Evolutionary conservation across 1,139 yeast species (phyloP), one percentile per base, ranked within the genome.

Genomic region (Debaryomyces robertsiae): DNA sequence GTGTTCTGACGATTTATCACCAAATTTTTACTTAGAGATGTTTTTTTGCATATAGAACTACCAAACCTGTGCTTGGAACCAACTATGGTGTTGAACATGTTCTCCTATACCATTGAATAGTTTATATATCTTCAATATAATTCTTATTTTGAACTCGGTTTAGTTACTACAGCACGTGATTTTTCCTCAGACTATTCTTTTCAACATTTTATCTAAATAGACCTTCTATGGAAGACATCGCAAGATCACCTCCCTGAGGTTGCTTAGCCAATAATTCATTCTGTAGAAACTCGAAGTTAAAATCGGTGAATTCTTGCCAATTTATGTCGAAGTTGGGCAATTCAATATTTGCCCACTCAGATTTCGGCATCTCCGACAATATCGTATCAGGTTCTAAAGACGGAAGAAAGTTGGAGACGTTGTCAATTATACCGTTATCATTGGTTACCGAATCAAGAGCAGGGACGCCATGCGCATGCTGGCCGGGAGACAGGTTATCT

Each of bases 221-320:
- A 36, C 32, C 45, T 25, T 42, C 44, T 30, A 45, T 25, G 9
- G 40, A 27, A 27, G 42, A 3, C 39, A 37, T 23, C 35, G 42
- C 32, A 32, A 34, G n/a, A 6, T 41, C 40, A 11, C 27, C 33
- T 17, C 37, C 19, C 10, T 30, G 40, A 13, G 44, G 27, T 23
- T 40, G 39, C 13, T 48, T 57, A 38, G 61, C 48, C 32, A 62
- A 48, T 18, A 46, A 46, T 18, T 65, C 66, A 42, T 63, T 67
- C 32, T 58, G 59, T 30, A 68, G 52, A 40, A 67, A 61, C 35
- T 67, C 73, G 38, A 68, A 59, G 44, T 67, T 67, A 42, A 67
- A 58, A 24, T 59, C 42, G 2, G 28, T 54, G 27, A 55, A 50
- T 22, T 38, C 45, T 22, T 42, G 46, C 24, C 41, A 41, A n/a